phyloP scores from a whole-genome alignment of 148 eudicot genomes.

The Vaccinium myrtillus region DNA sequence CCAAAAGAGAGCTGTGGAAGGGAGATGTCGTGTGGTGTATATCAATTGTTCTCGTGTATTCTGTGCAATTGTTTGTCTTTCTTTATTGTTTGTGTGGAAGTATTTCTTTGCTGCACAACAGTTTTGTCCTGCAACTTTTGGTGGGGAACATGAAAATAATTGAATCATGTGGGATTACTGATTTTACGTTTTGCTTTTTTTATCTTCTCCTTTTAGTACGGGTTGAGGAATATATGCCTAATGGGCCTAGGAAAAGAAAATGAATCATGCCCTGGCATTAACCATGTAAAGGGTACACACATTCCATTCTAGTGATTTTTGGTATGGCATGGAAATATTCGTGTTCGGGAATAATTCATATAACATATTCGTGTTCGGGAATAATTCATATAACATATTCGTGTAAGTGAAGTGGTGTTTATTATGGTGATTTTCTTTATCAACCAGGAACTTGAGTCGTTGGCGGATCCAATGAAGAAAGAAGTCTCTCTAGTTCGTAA shows the following conservation, averaged over 20 bases:
- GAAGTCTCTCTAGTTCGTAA: constrained; percentile 77
- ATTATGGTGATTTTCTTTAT: neutral
- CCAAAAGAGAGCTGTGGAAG: neutral
- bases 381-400: neutral
- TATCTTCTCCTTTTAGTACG: neutral
- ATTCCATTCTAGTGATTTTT: neutral
- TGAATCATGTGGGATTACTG: neutral
- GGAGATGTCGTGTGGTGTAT: neutral
- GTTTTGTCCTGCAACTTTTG: neutral
- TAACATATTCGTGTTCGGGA: neutral
- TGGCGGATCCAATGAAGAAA: constrained; percentile 85
- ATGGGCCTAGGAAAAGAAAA: neutral
- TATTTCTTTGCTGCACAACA: neutral
- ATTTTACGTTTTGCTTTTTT: neutral
- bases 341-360: neutral
- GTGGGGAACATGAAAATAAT: neutral
- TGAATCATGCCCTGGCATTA: neutral
- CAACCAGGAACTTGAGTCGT: constrained; percentile 70
- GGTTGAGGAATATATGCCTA: neutral
- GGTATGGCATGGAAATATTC: constrained; percentile 1
- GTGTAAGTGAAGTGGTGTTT: neutral
- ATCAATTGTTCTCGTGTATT: neutral
- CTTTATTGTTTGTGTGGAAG: neutral
- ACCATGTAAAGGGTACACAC: neutral
- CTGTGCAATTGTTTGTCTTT: neutral